These are phyloP conservation scores for Salvia rosmarinus DNA, from an alignment of 257 asterid genomes.

Conservation along the genomic window DNA sequence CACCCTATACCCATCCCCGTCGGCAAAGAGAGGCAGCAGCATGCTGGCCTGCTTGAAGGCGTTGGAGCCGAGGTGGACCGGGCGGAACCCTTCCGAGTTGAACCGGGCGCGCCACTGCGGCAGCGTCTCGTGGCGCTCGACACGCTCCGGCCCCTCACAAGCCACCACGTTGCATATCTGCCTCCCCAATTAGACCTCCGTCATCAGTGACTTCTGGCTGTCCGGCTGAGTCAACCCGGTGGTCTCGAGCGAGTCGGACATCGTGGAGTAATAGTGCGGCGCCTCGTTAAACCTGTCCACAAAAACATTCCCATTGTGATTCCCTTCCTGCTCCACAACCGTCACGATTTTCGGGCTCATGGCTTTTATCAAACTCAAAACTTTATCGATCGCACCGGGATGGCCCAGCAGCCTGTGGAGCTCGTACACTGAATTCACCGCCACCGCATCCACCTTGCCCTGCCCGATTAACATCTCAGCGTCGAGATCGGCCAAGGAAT, in stretches of 20 bases:
- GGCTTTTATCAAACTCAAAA: slow-evolving; percentile 49
- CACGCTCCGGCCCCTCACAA: slow-evolving; percentile 72
- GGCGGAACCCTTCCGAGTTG: slow-evolving; percentile 61
- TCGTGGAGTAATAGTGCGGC: slow-evolving; percentile 79
- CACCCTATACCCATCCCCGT: slow-evolving; percentile 82
- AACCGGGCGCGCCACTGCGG: slow-evolving; percentile 71
- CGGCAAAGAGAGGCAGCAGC: slow-evolving; percentile 73
- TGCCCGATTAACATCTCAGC: slow-evolving; percentile 52
- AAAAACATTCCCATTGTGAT: slow-evolving; percentile 64
- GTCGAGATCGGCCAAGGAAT: slow-evolving; percentile 74
- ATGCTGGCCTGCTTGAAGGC: slow-evolving; percentile 90
- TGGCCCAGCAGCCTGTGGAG: slow-evolving; percentile 59
- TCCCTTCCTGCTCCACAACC: slow-evolving; percentile 78
- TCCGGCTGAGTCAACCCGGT: slow-evolving; percentile 57
- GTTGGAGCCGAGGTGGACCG: slow-evolving; percentile 77
- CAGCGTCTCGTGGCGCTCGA: slow-evolving; percentile 84
- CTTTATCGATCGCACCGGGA: slow-evolving; percentile 61
- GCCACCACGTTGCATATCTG: slow-evolving; percentile 94
- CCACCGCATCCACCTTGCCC: slow-evolving; percentile 59
- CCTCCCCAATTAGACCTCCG: slow-evolving; percentile 74
- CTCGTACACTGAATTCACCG: slow-evolving; percentile 84
- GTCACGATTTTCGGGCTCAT: slow-evolving; percentile 73
- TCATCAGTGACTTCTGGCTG: slow-evolving; percentile 66
- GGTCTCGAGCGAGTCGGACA: slow-evolving; percentile 87
- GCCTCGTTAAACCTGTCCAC: slow-evolving; percentile 84